Evolutionary conservation across 176 grass and related monocot species (phyloP), one percentile per base, ranked within the genome.

Genomic region (Tillandsia leiboldiana): DNA sequence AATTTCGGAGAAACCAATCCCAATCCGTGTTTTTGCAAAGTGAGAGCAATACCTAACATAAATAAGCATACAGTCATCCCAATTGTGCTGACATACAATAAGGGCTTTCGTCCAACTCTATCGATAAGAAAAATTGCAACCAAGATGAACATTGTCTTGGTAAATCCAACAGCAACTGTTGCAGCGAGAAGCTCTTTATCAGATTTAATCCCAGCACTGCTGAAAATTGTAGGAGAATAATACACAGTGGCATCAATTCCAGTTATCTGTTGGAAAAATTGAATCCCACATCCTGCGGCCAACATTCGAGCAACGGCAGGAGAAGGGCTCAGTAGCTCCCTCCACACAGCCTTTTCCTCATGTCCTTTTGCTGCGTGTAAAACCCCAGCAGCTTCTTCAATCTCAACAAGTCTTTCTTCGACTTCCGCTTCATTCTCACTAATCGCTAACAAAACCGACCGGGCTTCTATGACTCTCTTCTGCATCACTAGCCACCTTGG

Each of bases 231-330:
- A 28, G 88, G 87, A 71, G 82, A 91, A 75, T 91, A 96, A 72
- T 96, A 96, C 52, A 96, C 91, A 54, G 87, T 96, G 49, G 91
- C 91, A 72, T 96, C 91, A 42, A 96, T 96, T 49, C 91, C 91
- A 48, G 87, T 91, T 49, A 96, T 96, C 77, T 96, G 85, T 66
- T 96, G 91, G 75, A 96, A 96, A 14, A 87, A 54, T 11, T 96
- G 91, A 73, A 96, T 96, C 52, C 91, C 91, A 49, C 82, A 83
- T 0, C 91, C 85, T 42, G 85, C 87, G 70, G 78, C 81, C 29
- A 96, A 52, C 91, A 96, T 91, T 50, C 82, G 79, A 0, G 79
- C 82, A 47, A 88, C 80, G 12, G 87, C 72, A 1, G 87, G 87
- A 67, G 91, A 91, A 9, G 91, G 91, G 76, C 57, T 84, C 66